Conservation (phyloP, 192 early-diverging fungal genomes). For the Pilobolus umbonatus region DNA sequence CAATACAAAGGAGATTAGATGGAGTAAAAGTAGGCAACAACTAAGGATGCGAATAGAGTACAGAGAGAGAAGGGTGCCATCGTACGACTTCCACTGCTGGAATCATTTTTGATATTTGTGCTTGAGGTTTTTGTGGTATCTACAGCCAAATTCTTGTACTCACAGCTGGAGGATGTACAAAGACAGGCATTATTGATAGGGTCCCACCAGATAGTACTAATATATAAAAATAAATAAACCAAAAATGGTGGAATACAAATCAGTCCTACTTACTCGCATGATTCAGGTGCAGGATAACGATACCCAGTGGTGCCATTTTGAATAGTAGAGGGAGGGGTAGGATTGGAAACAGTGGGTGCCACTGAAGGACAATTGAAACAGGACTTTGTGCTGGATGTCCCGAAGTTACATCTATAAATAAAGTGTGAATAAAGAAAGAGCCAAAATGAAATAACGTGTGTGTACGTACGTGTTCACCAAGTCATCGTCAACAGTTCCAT, state of each 20-base stretch:
- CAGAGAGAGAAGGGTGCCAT: no score
- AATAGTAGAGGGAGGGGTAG: conserved; percentile 33
- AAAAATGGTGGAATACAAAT: not conserved
- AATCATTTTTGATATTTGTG: no score
- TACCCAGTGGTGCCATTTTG: conserved; percentile 27
- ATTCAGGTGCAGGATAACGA: conserved; percentile 42
- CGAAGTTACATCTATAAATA: conserved; percentile 41
- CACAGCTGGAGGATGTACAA: conserved; percentile 47
- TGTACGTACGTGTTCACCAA: conserved; percentile 28
- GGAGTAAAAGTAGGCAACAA: no score
- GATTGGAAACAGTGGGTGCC: conserved; percentile 33
- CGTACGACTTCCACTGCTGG: no score
- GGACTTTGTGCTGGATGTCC: conserved; percentile 38
- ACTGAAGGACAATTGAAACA: conserved; percentile 52
- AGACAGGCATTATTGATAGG: conserved; percentile 50
- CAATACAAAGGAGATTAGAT: no score
- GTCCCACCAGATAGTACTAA: conserved; percentile 63
- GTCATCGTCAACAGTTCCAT: conserved; percentile 34
- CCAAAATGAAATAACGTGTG: not conserved
- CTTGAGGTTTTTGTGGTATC: not conserved
- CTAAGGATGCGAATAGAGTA: no score
- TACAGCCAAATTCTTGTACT: conserved; percentile 42
- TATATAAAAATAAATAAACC: not conserved
- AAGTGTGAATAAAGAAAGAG: not conserved
- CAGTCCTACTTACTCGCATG: conserved; percentile 45